Evolutionary conservation across 306 rosid species (phyloP).

Genomic region (Rosa persica): DNA sequence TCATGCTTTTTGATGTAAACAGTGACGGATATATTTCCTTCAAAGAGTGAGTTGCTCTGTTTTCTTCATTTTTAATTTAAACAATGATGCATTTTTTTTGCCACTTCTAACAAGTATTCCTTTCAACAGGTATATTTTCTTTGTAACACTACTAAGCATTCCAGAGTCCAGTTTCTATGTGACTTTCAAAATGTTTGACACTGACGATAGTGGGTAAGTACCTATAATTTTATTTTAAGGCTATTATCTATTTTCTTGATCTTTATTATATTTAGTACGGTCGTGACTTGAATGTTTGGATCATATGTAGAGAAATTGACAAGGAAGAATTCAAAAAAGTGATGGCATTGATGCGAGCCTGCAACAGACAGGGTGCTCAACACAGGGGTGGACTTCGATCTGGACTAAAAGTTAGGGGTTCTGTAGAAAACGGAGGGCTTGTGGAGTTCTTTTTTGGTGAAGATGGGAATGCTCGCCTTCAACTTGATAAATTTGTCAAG

Average conservation of each 20-base stretch:
- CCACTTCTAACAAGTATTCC: conserved; percentile 18
- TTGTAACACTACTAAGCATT: conserved; percentile 84
- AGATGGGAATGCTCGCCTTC: conserved; percentile 64
- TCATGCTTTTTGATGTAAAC: conserved; percentile 89
- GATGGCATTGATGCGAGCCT: conserved; percentile 88
- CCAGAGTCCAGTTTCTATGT: conserved; percentile 79
- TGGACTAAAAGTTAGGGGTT: conserved; percentile 55
- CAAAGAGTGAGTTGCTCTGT: conserved; percentile 64
- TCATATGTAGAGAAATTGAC: conserved; percentile 55
- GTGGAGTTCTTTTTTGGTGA: conserved; percentile 79
- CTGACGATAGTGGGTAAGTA: conserved; percentile 67
- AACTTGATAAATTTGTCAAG: conserved; percentile 58
- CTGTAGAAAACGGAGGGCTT: conserved; percentile 86
- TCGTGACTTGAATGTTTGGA: conserved; percentile 8
- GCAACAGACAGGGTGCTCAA: conserved; percentile 69
- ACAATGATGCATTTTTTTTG: background rate
- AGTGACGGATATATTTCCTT: conserved; percentile 73
- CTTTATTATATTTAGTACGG: background rate
- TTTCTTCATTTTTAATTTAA: background rate
- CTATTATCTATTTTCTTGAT: background rate
- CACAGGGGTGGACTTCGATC: conserved; percentile 65
- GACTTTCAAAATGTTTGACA: conserved; percentile 84
- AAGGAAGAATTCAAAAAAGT: conserved; percentile 93
- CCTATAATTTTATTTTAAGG: conserved; percentile 20
- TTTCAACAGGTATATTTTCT: conserved; percentile 75